These are phyloP conservation scores for Aristolochia fimbriata DNA, from an alignment of 164 flowering plant genomes.

Conservation along the genomic window DNA sequence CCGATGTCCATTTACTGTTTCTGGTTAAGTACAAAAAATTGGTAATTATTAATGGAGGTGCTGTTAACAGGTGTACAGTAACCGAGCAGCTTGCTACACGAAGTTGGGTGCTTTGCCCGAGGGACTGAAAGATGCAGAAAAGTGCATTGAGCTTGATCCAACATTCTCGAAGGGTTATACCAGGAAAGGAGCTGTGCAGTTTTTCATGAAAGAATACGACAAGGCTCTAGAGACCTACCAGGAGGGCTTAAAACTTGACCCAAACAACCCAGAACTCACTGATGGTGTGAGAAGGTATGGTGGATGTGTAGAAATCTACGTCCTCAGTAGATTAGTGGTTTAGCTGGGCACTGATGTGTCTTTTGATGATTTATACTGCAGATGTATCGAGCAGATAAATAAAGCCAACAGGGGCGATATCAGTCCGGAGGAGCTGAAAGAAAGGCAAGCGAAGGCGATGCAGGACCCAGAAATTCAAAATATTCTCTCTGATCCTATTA, in stretches of 20 bases:
- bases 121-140: constrained; percentile 93
- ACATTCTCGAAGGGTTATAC: constrained; percentile 87
- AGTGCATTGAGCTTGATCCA: constrained; percentile 96
- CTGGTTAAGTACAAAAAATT: background rate
- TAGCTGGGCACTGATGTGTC: background rate
- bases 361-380: constrained; percentile 18
- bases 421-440: constrained; percentile 83
- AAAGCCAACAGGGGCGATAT: constrained; percentile 87
- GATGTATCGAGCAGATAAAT: constrained; percentile 89
- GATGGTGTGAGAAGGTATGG: constrained; percentile 74
- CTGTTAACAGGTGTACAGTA: constrained; percentile 67
- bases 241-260: constrained; percentile 85
- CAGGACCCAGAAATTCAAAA: constrained; percentile 96
- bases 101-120: constrained; percentile 92
- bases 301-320: background rate
- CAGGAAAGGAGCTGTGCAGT: constrained; percentile 86
- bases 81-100: constrained; percentile 95
- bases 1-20: background rate
- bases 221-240: constrained; percentile 96
- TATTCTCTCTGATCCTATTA: constrained; percentile 84
- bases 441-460: constrained; percentile 98
- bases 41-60: background rate
- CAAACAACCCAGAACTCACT: constrained; percentile 65
- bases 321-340: background rate
- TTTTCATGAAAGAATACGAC: constrained; percentile 96